Base-by-base conservation (phyloP, 106 monocot species). In the Agapanthus africanus region DNA sequence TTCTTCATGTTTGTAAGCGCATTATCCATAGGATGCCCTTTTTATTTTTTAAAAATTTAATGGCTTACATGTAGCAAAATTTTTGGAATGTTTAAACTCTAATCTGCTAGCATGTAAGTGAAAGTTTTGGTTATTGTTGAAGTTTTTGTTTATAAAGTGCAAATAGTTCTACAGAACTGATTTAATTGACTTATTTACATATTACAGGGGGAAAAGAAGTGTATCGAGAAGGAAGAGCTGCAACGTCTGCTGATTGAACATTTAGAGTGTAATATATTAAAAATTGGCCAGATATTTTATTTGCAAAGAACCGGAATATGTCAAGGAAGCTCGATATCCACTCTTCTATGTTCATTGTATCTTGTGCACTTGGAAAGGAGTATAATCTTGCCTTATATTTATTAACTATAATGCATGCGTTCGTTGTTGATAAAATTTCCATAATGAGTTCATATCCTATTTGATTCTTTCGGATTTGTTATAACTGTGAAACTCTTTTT, bases 271-370 rank as follows among this genome's bases (percentile, higher is more conserved):
- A 87, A 85, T 61, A 73, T 90, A 63, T 59, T 92, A 34, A 71
- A 83, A 71, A 39, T 92, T 70, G 82, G 77, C 6, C 38, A 38
- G 23, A 66, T 76, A 33, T 90, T 82, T 69, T 97, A 83, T 64
- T 36, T 83, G 66, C 97, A 97, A 70, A 80, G 84, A 63, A 68
- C 85, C 73, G 97, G 97, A 25, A 92, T 97, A 50, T 56, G 78
- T 40, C 97, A 97, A 69, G 97, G 97, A 52, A 83, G 92, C 40
- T 33, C 74, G 16, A 25, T 97, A 37, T 97, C 97, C 33, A 73
- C 84, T 57, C 77, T 89, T 54, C 84, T 97, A 23, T 92, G 92
- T 82, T 97, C 92, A 63, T 83, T 89, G 64, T 97, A 97, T 75
- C 84, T 79, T 54, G 89, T 82, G 0, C 82, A 92, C 70, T 67